Evolutionary conservation across 148 eudicot genomes (phyloP), one percentile per base, ranked within the genome.

Genomic region (Gaultheria prostrata): DNA sequence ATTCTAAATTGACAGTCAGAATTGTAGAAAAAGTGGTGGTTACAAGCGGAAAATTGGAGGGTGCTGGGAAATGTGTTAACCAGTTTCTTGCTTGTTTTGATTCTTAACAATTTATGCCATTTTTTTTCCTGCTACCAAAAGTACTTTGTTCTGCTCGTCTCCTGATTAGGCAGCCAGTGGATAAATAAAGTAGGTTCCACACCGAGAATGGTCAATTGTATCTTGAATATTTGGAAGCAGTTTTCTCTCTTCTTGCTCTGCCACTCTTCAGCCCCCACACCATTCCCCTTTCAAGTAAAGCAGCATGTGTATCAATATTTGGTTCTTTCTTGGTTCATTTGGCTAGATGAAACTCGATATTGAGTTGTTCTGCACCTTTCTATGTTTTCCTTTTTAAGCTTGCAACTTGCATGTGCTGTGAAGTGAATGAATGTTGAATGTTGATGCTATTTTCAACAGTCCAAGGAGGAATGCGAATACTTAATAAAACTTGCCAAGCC

Each of bases 401-500:
- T 45, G 6, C 28, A n/a, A 0, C 13, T 48, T 50, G 30, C 8
- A n/a, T 50, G 17, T 61, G 50, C 2, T 48, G 15, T 49, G 30
- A 50, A 21, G 50, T 39, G 13, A n/a, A 12, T 43, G 45, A 76
- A 30, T 82, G 26, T 57, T 86, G 75, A 81, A 82, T 54, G 13
- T 67, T 20, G 67, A 45, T 82, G 83, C 75, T 87, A 6, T 80
- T 87, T 81, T 51, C 69, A 39, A 82, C 94, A 93, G 99, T 93
- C 99, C 28, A 91, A 93, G 87, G 93, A 92, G 87, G 98, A 94
- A 85, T 96, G 98, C 45, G 95, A 94, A 56, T 89, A 96, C 85
- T 86, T 96, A 53, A 94, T 96, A 59, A 84, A 87, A 85, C 97
- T 94, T 83, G 98, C 98, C 54, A 93, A 85, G 76, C 99, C 99